A percentile compares a stretch with the other conserved stretches of the same genome.
phyloP scores from a whole-genome alignment of 2,329 filamentous ascomycete genomes.

The Ophiosphaerella korrae region DNA sequence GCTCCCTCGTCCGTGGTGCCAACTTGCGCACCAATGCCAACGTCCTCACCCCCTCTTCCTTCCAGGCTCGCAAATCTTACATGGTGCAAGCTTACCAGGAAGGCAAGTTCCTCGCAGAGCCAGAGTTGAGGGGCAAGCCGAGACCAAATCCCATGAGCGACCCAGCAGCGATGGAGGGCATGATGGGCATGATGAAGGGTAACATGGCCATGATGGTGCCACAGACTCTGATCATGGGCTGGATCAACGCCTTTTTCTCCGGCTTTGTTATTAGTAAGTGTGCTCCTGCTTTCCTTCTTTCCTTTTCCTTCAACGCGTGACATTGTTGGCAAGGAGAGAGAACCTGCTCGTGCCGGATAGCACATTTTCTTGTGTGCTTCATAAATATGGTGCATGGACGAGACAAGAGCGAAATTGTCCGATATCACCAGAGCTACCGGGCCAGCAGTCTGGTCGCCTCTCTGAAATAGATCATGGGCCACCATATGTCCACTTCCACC shows the following conservation, averaged over 20 bases:
- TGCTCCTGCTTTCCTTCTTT: background rate
- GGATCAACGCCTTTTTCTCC: slow-evolving; percentile 99
- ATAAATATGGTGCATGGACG: too few species aligned
- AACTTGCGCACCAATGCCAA: slow-evolving; percentile 82
- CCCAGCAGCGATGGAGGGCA: slow-evolving; percentile 96
- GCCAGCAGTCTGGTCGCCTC: too few species aligned
- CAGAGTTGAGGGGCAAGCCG: slow-evolving; percentile 82
- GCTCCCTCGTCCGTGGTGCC: slow-evolving; percentile 80
- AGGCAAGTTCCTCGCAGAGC: slow-evolving; percentile 87
- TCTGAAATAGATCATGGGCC: too few species aligned
- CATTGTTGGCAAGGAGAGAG: too few species aligned
- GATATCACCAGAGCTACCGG: too few species aligned
- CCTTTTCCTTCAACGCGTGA: background rate
- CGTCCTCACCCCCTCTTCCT: slow-evolving; percentile 76
- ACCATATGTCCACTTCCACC: too few species aligned
- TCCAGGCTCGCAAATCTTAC: slow-evolving; percentile 78
- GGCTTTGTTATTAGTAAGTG: slow-evolving; percentile 92
- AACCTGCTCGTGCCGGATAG: too few species aligned
- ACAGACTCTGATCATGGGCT: slow-evolving; percentile 98
- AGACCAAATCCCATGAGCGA: slow-evolving; percentile 94
- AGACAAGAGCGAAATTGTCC: too few species aligned
- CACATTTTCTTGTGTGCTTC: too few species aligned
- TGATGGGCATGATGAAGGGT: slow-evolving; percentile 99
- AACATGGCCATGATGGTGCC: slow-evolving; percentile 99
- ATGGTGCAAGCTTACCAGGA: slow-evolving; percentile 82